Percentiles rank a stretch among this genome's conserved stretches.
Conservation (phyloP, 495 filamentous ascomycete species). For the Lophiotrema nucula region DNA sequence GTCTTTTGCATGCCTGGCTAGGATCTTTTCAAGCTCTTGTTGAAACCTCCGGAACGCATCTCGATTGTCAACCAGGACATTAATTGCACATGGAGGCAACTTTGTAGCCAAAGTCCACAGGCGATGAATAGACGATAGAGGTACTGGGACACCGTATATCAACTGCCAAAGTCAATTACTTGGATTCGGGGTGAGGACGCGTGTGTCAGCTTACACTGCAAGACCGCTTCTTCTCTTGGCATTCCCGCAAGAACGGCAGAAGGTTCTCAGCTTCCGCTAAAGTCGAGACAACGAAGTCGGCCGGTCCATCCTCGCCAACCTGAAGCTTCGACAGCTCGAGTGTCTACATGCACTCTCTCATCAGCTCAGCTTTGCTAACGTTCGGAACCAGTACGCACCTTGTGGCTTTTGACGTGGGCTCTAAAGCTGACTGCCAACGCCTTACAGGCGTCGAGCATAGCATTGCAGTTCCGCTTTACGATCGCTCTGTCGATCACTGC, state of each 20-base stretch:
- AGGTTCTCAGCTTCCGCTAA: conserved; percentile 72
- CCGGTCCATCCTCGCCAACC: conserved; percentile 58
- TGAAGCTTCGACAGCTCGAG: conserved; percentile 70
- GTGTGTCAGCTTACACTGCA: conserved; percentile 53
- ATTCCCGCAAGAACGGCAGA: conserved; percentile 59
- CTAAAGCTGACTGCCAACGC: conserved; percentile 66
- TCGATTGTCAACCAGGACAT: conserved; percentile 72
- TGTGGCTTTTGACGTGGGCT: conserved; percentile 86
- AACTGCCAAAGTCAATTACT: conserved; percentile 46
- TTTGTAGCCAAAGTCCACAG: conserved; percentile 52
- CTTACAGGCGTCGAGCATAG: conserved; percentile 66
- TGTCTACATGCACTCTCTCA: conserved; percentile 56
- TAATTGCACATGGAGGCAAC: conserved; percentile 55
- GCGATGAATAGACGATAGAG: conserved; percentile 59
- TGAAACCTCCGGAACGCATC: conserved; percentile 41
- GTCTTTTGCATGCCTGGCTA: too few relatives aligned
- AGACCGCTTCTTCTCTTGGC: conserved; percentile 48
- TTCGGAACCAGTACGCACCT: conserved; percentile 49
- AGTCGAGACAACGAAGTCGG: conserved; percentile 76
- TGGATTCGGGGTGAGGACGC: neutral
- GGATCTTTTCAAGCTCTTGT: neutral
- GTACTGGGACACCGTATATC: conserved; percentile 73
- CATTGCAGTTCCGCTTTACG: conserved; percentile 65
- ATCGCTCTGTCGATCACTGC: conserved; percentile 69
- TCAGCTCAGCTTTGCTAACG: neutral